A percentile compares a stretch with the other conserved stretches of the same genome.
Conservation (phyloP, 2,329 filamentous ascomycete genomes). For the Beauveria varroae region DNA sequence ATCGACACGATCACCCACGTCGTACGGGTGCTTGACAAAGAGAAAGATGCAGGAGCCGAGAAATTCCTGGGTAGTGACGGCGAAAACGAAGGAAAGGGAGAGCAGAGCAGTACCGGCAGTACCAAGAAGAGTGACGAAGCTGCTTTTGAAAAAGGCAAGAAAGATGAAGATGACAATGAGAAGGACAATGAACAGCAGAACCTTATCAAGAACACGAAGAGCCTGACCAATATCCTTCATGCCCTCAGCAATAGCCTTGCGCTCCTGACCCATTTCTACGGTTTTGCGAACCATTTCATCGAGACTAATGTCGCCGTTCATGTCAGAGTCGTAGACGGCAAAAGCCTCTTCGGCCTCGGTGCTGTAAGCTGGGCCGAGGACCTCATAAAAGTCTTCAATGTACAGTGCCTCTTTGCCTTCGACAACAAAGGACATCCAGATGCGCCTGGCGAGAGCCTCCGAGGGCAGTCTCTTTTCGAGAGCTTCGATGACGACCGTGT, state of each 20-base stretch:
- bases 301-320: slow-evolving; percentile 88
- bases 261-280: slow-evolving; percentile 73
- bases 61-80: slow-evolving; percentile 85
- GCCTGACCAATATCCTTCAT: slow-evolving; percentile 98
- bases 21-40: slow-evolving; percentile 97
- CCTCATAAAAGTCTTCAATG: slow-evolving; percentile 76
- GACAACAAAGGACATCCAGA: slow-evolving; percentile 97
- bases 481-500: slow-evolving; percentile 83
- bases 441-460: slow-evolving; percentile 84
- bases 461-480: slow-evolving; percentile 77
- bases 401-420: slow-evolving; percentile 78
- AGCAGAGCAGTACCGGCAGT: slow-evolving; percentile 88
- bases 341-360: slow-evolving; percentile 84
- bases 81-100: slow-evolving; percentile 94
- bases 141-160: slow-evolving; percentile 80
- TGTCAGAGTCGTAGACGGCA: slow-evolving; percentile 69
- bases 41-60: slow-evolving; percentile 98
- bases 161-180: slow-evolving; percentile 80
- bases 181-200: slow-evolving; percentile 74
- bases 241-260: slow-evolving; percentile 82
- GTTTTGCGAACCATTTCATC: slow-evolving; percentile 92
- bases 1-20: slow-evolving; percentile 91
- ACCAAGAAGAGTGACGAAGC: slow-evolving; percentile 75
- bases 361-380: slow-evolving; percentile 68
- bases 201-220: slow-evolving; percentile 79